These are phyloP conservation scores for Candida nanaspora DNA, from an alignment of 805 yeast species.

Conservation along the genomic window DNA sequence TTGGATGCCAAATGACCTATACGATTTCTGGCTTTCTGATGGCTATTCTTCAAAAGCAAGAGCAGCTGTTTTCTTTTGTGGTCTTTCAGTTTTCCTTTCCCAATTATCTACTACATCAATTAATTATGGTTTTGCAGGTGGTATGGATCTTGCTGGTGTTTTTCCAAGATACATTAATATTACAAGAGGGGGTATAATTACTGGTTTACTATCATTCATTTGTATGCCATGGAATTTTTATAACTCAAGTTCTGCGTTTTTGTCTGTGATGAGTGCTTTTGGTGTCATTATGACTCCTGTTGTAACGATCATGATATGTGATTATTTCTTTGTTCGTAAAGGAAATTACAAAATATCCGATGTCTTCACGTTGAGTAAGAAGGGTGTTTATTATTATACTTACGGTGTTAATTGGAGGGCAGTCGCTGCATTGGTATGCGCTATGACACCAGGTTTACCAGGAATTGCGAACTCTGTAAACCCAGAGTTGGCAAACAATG, in stretches of 20 bases:
- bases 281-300: constrained; percentile 33
- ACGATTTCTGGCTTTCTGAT: constrained; percentile 32
- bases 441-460: constrained; percentile 43
- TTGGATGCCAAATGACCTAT: constrained; percentile 42
- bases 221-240: constrained; percentile 35
- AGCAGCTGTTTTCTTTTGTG: constrained; percentile 43
- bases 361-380: constrained; percentile 25
- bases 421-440: constrained; percentile 28
- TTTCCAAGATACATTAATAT: constrained; percentile 37
- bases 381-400: constrained; percentile 30
- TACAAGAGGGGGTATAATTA: constrained; percentile 38
- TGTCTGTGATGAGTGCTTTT: constrained; percentile 23
- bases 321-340: constrained; percentile 32
- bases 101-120: constrained; percentile 33
- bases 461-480: constrained; percentile 32
- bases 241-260: constrained; percentile 28
- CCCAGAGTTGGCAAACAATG: constrained; percentile 11
- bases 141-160: constrained; percentile 43
- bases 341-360: constrained; percentile 33
- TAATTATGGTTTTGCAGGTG: constrained; percentile 38
- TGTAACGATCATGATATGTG: constrained; percentile 29
- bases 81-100: constrained; percentile 28
- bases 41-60: constrained; percentile 32
- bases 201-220: constrained; percentile 27
- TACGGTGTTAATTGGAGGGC: constrained; percentile 39